Evolutionary conservation across 257 asterid species (phyloP).

Genomic region (Fraxinus anomala): DNA sequence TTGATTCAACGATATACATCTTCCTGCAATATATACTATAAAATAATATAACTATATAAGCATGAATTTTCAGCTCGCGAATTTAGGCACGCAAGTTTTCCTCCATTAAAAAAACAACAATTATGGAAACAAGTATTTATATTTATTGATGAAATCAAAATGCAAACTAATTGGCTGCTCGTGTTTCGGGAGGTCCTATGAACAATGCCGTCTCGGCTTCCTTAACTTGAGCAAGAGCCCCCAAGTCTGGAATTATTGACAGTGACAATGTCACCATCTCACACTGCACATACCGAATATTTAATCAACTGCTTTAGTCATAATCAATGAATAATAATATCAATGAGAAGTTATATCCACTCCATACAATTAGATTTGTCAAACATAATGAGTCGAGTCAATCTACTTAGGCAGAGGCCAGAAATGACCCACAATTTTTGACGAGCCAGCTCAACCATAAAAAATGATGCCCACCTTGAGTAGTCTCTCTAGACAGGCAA

Average conservation of each 20-base stretch:
- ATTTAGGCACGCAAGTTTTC: not conserved
- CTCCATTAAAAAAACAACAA: not conserved
- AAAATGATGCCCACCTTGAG: no score
- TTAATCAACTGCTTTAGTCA: not conserved
- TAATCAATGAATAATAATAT: not conserved
- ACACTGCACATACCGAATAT: conserved; percentile 24
- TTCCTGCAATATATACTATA: conserved; percentile 19
- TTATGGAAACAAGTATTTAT: not conserved
- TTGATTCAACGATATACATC: not conserved
- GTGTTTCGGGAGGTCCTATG: conserved; percentile 44
- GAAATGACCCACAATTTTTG: not conserved
- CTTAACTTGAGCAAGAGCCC: conserved; percentile 23
- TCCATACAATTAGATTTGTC: not conserved
- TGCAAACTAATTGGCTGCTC: not conserved
- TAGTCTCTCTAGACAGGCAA: no score
- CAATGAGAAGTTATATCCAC: not conserved
- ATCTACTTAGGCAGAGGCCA: no score
- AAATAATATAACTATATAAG: not conserved
- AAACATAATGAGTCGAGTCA: not conserved
- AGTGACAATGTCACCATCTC: conserved; percentile 32
- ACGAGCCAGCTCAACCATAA: not conserved
- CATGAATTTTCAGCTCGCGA: not conserved
- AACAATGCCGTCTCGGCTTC: conserved; percentile 54
- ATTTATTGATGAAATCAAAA: conserved; percentile 16
- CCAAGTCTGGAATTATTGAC: conserved; percentile 21